Base-by-base conservation (phyloP, 257 asterid genomes). In the Scutellaria galericulata region DNA sequence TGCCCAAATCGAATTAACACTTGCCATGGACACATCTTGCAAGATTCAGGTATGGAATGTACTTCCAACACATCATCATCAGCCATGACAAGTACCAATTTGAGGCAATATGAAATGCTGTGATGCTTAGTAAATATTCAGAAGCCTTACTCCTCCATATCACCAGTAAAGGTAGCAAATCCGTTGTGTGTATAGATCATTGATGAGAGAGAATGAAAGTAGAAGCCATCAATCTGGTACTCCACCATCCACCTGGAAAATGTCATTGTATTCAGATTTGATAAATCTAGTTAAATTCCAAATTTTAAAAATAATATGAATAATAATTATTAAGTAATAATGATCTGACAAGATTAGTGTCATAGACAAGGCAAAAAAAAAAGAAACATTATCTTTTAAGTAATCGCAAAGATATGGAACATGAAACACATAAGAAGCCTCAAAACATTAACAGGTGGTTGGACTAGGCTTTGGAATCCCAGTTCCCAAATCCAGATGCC, bases 171-270 rank as follows among this genome's bases (percentile, higher is more conserved):
- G 57, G 96, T 75, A 69, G 97, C 96, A 78, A 94, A 91, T 50
- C 99, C 99, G 66, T 91, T 94, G 84, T 94, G 97, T 3, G 97
- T 94, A 83, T 94, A 94, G 86, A 94, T 78, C 99, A 94, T 94
- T 60, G 99, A 94, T 70, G 97, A 73, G 64, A 94, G 92, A 37
- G 99, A 94, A 75, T 94, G 99, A 80, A 94, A 94, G 83, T 91
- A 81, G 79, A 91, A 91, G 70, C 99, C 99, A 80, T 94, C 99
- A 31, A 94, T 51, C 68, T 94, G 94, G 88, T 94, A 94, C 86
- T 94, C 97, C 83, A 79, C 90, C 81, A 91, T 83, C 99, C 99
- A 94, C 97, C 99, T 94, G 86, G 68, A 78, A 80, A 64, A 74
- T 70, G 61, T 73, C 79, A 77, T 41, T 52, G 51, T 40, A 73